phyloP scores from a whole-genome alignment of 768 basidiomycete species.

The Infundibulicybe gibba region DNA sequence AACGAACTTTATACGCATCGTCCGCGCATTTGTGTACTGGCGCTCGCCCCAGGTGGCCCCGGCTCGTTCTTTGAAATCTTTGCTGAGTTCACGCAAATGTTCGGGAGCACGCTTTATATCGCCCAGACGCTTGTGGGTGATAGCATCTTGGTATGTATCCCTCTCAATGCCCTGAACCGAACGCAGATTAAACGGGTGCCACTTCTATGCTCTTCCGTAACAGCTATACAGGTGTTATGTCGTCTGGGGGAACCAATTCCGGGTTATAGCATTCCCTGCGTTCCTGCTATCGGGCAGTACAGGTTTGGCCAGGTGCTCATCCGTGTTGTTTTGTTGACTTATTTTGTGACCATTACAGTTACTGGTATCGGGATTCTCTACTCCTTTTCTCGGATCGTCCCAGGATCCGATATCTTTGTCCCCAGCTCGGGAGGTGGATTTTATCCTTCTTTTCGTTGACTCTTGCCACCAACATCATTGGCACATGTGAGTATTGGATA shows the following conservation, averaged over 20 bases:
- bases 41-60: conserved; percentile 17
- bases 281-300: conserved; percentile 23
- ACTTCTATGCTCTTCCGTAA: not conserved
- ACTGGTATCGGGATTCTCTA: conserved; percentile 21
- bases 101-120: conserved; percentile 26
- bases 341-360: conserved; percentile 7
- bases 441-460: conserved; percentile 29
- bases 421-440: conserved; percentile 27
- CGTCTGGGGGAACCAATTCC: conserved; percentile 21
- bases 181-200: not conserved
- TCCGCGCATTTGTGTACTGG: conserved; percentile 24
- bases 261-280: conserved; percentile 17
- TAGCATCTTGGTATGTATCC: conserved; percentile 19
- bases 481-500: conserved; percentile 15
- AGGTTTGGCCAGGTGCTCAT: conserved; percentile 10
- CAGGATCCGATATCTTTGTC: conserved; percentile 22
- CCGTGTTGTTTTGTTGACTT: not conserved
- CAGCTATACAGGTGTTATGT: conserved; percentile 27
- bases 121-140: conserved; percentile 31
- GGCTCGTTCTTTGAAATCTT: conserved; percentile 20
- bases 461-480: conserved; percentile 26
- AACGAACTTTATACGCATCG: conserved; percentile 24
- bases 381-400: conserved; percentile 15
- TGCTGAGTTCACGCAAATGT: conserved; percentile 23
- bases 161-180: not conserved